Conservation (phyloP, 805 yeast genomes). For the Phaffomyces antillensis region DNA sequence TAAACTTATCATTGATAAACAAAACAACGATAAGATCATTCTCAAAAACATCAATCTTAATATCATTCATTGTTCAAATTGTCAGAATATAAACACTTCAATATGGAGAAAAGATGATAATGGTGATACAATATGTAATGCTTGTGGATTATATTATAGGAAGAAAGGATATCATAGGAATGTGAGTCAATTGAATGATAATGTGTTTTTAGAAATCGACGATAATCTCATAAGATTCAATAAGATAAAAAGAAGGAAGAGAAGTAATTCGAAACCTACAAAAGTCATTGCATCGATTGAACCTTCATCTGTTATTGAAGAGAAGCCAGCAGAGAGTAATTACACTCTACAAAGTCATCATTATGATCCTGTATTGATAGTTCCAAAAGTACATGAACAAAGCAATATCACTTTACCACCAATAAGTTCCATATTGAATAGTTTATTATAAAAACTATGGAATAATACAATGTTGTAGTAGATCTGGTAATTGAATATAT, state of each 20-base stretch:
- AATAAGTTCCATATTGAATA: no score
- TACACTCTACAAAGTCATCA: no score
- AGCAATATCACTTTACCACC: no score
- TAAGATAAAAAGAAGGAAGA: conserved; percentile 16
- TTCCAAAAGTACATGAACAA: no score
- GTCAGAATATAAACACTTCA: conserved; percentile 87
- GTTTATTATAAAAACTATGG: no score
- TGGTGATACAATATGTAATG: conserved; percentile 89
- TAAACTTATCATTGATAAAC: not conserved
- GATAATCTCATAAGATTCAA: conserved; percentile 15
- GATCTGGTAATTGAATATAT: no score
- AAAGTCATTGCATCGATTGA: no score
- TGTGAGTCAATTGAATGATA: conserved; percentile 6
- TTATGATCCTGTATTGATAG: no score
- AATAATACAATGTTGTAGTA: no score
- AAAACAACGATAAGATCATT: not conserved
- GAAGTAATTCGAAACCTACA: not conserved
- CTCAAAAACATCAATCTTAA: conserved; percentile 8
- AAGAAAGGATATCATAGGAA: conserved; percentile 18
- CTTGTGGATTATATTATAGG: conserved; percentile 87
- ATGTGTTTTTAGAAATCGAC: conserved; percentile 16
- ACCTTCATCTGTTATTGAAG: no score
- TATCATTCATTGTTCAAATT: conserved; percentile 57
- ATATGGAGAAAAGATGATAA: conserved; percentile 87
- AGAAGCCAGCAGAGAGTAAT: no score